Base-by-base conservation (phyloP, 345 rosid species). In the Lumnitzera littorea region DNA sequence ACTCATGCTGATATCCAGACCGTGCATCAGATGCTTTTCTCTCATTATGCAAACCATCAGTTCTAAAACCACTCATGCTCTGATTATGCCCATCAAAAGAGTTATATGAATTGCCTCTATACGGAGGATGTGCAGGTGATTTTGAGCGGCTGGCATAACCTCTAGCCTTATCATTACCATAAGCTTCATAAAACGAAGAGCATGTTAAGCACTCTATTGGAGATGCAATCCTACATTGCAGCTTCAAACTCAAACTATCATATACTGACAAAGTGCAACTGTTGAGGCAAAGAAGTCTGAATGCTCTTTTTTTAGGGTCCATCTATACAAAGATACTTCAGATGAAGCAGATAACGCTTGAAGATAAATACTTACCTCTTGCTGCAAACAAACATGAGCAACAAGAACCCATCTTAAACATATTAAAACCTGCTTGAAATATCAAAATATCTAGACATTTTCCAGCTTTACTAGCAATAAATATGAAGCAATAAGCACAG, bases 121-220 rank as follows among this genome's bases (percentile, higher is more conserved):
- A 82, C 50, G 81, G 79, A 61, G 84, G 78, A 49, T 41, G 57
- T 54, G 82, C 91, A 47, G 98, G 98, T 61, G 98, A 92, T 81
- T 85, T 89, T 58, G 97, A 87, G 76, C 71, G 84, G 84, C 87
- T 92, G 50, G 91, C 81, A 71, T 73, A 90, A 74, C 92, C 68
- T 78, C 95, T 86, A 83, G 85, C 86, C 74, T 95, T 88, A 55
- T 85, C 95, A 82, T 85, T 91, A 80, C 96, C 96, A 81, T 84
- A 86, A 88, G 99, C 99, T 95, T 88, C 97, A 91, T 53, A 74
- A 86, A 95, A 88, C 68, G 89, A 88, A 86, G 80, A 84, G 80
- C 65, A 71, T 54, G 95, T 87, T 80, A 94, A 83, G 91, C 80
- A 76, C 84, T 72, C 80, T 87, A 74, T 69, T 77, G 67, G 63